These are phyloP conservation scores for Tulasnella sp. DNA, from an alignment of 768 basidiomycete genomes.

Conservation along the genomic window DNA sequence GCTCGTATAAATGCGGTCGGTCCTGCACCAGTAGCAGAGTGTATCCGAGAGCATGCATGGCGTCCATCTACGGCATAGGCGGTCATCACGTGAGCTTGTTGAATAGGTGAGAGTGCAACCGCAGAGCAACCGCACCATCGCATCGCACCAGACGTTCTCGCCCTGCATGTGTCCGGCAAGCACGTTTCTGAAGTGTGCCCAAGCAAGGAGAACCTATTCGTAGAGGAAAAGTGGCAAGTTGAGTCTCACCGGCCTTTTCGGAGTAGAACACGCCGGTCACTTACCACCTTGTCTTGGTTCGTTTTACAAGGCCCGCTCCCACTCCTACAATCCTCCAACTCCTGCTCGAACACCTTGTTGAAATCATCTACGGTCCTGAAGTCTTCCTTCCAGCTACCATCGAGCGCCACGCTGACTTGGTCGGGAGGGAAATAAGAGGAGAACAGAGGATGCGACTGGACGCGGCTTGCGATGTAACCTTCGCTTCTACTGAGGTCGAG, in stretches of 20 bases:
- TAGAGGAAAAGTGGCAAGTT: not conserved
- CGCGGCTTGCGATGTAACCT: not conserved
- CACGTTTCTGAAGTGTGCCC: not conserved
- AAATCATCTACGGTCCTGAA: not conserved
- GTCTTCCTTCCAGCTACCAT: conserved; percentile 12
- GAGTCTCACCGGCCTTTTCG: not conserved
- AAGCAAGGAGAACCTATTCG: not conserved
- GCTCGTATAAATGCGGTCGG: not conserved
- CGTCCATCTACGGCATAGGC: not conserved
- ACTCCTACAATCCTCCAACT: not conserved
- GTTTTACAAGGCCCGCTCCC: not conserved
- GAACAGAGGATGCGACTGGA: not conserved
- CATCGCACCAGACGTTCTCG: conserved; percentile 11
- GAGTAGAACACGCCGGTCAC: not conserved
- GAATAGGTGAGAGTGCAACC: no score
- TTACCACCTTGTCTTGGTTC: conserved; percentile 7
- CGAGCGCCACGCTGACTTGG: not conserved
- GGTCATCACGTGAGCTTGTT: not conserved
- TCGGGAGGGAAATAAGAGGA: not conserved
- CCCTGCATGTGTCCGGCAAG: not conserved
- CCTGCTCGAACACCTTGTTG: not conserved
- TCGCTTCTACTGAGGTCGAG: not conserved
- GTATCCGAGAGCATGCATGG: not conserved
- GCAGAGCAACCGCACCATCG: not conserved
- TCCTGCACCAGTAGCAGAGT: not conserved